Base-by-base conservation (phyloP, 768 basidiomycete species). In the Phaffia australis region DNA sequence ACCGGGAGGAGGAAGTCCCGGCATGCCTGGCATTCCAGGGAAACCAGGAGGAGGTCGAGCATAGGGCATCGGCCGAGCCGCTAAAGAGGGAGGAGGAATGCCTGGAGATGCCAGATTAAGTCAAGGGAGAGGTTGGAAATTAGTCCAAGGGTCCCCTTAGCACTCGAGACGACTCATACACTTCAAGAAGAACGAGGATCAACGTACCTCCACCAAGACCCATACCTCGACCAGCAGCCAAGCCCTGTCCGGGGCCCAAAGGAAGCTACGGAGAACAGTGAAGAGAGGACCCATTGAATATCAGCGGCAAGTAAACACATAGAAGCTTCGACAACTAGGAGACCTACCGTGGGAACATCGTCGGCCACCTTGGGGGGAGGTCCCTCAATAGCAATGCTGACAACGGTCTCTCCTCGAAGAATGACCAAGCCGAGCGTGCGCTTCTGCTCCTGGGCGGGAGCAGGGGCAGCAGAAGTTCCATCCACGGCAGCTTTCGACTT, bases 211-310 rank as follows among this genome's bases (percentile, higher is more conserved):
- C 74, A 48, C 71, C 74, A 64, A 79, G 72, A 25, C 90, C 89
- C 84, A 97, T 94, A 65, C 94, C 94, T 72, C 94, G 86, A 71
- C 94, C 93, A 51, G 93, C 94, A 75, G 93, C 90, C 81, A 91
- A 86, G 71, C 93, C 94, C 69, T 89, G 85, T 70, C 94, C 94
- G 74, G 94, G 90, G 61, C 94, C 94, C 69, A 82, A 81, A 71
- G 88, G 84, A 70, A 91, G 81, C 89, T 92, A 72, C 47, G 71
- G 50, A n/a, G 14, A 47, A 65, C 23, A 69, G 56, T 49, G 25
- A 65, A 64, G 64, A 50, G 30, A 60, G 61, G 63, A 62, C 35
- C 4, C 11, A 42, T 11, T 11, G 35, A 42, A 42, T 42, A 42
- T 42, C 35, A 42, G 35, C 11, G 35, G 11, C 35, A 30, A n/a